These are phyloP conservation scores for Pueraria montana DNA, from an alignment of 306 rosid species.

Conservation along the genomic window DNA sequence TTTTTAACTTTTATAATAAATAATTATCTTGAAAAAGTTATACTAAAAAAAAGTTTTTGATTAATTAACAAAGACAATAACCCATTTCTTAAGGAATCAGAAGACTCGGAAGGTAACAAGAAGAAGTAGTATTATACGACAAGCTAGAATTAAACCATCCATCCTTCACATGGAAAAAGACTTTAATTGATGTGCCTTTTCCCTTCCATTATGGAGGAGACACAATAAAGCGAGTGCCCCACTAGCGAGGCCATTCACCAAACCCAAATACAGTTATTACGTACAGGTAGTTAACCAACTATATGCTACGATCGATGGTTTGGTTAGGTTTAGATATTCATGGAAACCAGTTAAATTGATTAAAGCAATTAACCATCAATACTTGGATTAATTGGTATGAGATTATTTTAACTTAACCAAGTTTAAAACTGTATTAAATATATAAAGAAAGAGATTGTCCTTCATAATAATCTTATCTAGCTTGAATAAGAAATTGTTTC, in stretches of 20 bases:
- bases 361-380: too few species aligned
- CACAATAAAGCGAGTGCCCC: not conserved
- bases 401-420: too few species aligned
- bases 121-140: not conserved
- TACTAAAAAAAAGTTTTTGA: too few species aligned
- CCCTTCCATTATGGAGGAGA: slow-evolving; percentile 12
- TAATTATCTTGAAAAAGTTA: too few species aligned
- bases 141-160: not conserved
- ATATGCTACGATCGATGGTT: not conserved
- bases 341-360: too few species aligned
- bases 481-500: too few species aligned
- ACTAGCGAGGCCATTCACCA: not conserved
- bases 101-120: not conserved
- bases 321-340: not conserved
- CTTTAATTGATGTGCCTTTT: not conserved
- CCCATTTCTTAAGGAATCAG: not conserved
- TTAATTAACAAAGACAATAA: too few species aligned
- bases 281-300: not conserved
- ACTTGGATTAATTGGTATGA: too few species aligned
- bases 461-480: too few species aligned
- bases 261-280: slow-evolving; percentile 48
- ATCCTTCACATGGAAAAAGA: slow-evolving; percentile 19
- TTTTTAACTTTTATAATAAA: too few species aligned
- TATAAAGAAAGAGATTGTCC: too few species aligned
- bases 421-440: too few species aligned